Evolutionary conservation across 2,329 filamentous ascomycete genomes (phyloP), one percentile per base, ranked within the genome.

Genomic region (Nemania sp.): DNA sequence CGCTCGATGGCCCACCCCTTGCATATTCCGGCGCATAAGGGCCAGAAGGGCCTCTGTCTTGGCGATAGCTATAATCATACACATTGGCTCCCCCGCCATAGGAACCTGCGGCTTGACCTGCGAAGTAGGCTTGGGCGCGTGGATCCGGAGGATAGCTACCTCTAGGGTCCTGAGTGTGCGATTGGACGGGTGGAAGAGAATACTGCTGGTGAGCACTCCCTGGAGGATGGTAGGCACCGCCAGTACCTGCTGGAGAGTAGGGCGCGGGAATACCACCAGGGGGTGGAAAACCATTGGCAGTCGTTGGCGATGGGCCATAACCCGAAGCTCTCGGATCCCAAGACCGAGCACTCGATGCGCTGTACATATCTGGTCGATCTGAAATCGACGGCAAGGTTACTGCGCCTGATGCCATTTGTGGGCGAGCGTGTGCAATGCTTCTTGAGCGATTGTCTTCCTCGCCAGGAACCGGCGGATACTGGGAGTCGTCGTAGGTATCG

Each of bases 341-440:
- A 15, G 52, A 49, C 56, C 66, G 64, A 15, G 55, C 57, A 39
- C 49, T 52, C 9, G 59, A 49, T 19, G 62, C 30, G 36, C 56
- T 51, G 52, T 67, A 66, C 52, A 69, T 61, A 28, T 68, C 63
- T 45, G 74, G 70, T 41, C 73, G 67, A 62, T 80, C 79, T 49
- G 80, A 73, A 48, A 81, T 80, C 15, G 79, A 75, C 1, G 79
- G 79, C 28, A 80, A 68, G 55, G 73, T 78, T 54, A 79, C 73
- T 52, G 72, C 70, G 37, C 61, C 60, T 44, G 73, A 66, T 47
- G 76, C 74, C 73, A 78, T 79, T 60, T 61, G 70, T 60, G 70
- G 64, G 54, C 65, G 64, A 56, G 64, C 48, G 49, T 63, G 69
- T 41, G 54, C 66, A 56, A 61, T 63, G 30, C 57, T 55, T 64